Conservation (phyloP, 164 flowering plant species). For the Stephania yunnanensis region DNA sequence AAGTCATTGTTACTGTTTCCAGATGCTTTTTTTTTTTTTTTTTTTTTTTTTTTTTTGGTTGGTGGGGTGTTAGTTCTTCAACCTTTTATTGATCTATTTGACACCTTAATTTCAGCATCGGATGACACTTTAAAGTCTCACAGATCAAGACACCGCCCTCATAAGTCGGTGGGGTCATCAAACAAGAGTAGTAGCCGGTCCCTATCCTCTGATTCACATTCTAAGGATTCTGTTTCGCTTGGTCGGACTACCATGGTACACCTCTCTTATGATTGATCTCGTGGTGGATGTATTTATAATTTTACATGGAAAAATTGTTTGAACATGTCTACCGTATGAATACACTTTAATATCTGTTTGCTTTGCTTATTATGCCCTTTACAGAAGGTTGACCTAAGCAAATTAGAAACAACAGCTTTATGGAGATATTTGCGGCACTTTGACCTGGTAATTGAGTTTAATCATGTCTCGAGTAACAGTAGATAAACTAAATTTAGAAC, state of each 20-base stretch:
- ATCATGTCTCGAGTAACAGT: background rate
- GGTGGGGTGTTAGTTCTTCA: conserved; percentile 1
- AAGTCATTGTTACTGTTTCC: conserved; percentile 6
- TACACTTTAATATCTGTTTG: background rate
- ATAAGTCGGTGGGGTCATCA: conserved; percentile 57
- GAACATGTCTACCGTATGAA: background rate
- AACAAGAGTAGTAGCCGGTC: conserved; percentile 68
- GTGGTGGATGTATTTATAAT: background rate
- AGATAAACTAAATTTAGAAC: background rate
- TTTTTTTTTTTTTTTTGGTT: conserved; percentile 8
- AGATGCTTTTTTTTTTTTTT: conserved; percentile 9
- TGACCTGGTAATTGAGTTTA: conserved; percentile 53
- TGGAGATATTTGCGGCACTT: conserved; percentile 94
- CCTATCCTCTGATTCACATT: conserved; percentile 73
- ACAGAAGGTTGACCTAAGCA: conserved; percentile 89
- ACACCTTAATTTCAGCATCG: conserved; percentile 44
- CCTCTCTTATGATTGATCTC: background rate
- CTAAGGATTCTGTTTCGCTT: conserved; percentile 57
- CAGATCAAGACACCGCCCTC: conserved; percentile 60
- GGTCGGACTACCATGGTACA: conserved; percentile 48
- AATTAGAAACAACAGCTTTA: conserved; percentile 74
- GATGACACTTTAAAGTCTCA: conserved; percentile 80
- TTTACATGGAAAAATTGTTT: background rate
- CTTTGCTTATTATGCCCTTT: background rate
- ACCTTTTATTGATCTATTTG: conserved; percentile 1